Conservation (phyloP, 2,329 filamentous ascomycete species). For the Alternaria conjuncta region DNA sequence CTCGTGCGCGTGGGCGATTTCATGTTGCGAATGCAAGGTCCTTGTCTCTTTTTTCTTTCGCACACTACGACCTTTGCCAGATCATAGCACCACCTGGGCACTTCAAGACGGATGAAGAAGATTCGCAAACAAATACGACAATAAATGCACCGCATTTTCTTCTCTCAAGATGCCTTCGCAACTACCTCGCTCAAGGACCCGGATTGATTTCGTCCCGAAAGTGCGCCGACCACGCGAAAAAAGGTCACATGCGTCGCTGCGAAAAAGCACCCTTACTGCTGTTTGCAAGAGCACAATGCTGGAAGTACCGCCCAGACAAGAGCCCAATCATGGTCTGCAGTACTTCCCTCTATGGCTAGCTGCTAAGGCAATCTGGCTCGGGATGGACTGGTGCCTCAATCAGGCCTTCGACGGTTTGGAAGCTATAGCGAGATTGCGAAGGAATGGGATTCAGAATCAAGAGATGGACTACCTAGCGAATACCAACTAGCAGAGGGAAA, state of each 20-base stretch:
- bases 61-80: not conserved
- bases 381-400: slow-evolving; percentile 3
- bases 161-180: not conserved
- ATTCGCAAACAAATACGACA: not conserved
- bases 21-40: not conserved
- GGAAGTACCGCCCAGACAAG: not conserved
- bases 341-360: slow-evolving; percentile 3
- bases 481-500: not conserved
- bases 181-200: not conserved
- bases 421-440: not conserved
- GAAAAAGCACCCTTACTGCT: not conserved
- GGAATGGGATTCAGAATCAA: not conserved
- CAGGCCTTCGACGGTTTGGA: not conserved
- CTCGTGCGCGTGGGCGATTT: not conserved
- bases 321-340: not conserved
- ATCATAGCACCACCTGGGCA: not conserved
- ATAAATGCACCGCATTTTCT: not conserved
- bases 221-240: not conserved
- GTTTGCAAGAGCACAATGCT: not conserved
- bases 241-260: not conserved
- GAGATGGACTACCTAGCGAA: not conserved
- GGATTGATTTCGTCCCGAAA: slow-evolving; percentile 10
- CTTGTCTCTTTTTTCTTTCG: not conserved
- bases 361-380: slow-evolving; percentile 1
- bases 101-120: not conserved